Conservation (phyloP, 2,329 filamentous ascomycete genomes). For the Ophiostoma perfectum region DNA sequence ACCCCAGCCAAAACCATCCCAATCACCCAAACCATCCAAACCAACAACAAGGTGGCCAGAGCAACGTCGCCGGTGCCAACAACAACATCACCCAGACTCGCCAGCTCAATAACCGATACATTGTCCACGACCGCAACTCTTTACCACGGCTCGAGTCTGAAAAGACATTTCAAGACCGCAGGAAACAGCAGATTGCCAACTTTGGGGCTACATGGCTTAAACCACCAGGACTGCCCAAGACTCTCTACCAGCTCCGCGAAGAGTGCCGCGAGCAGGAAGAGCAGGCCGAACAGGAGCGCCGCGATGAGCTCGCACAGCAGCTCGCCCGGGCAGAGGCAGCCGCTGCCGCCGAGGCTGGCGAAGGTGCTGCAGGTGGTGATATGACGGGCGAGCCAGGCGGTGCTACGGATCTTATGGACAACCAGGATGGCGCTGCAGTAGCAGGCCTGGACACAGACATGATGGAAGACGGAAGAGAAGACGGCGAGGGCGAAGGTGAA, state of each 20-base stretch:
- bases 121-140: slow-evolving; percentile 49
- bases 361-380: slow-evolving; percentile 41
- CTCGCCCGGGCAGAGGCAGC: slow-evolving; percentile 46
- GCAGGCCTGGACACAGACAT: slow-evolving; percentile 37
- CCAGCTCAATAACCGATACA: slow-evolving; percentile 30
- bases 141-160: slow-evolving; percentile 68
- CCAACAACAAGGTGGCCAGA: slow-evolving; percentile 12
- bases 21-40: slow-evolving; percentile 24
- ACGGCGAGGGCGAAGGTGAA: slow-evolving; percentile 40
- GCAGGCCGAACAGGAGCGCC: slow-evolving; percentile 65
- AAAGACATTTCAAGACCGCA: slow-evolving; percentile 68
- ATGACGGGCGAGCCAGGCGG: slow-evolving; percentile 72
- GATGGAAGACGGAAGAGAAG: slow-evolving; percentile 38
- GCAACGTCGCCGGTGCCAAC: slow-evolving; percentile 28
- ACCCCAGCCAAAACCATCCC: slow-evolving; percentile 26
- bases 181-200: slow-evolving; percentile 74
- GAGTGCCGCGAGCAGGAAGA: slow-evolving; percentile 86
- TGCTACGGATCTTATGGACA: slow-evolving; percentile 41
- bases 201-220: slow-evolving; percentile 89
- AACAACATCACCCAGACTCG: slow-evolving; percentile 29
- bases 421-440: not conserved
- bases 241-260: slow-evolving; percentile 81
- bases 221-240: slow-evolving; percentile 82
- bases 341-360: not conserved
- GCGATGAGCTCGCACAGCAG: slow-evolving; percentile 67